Conservation (phyloP, 2,329 filamentous ascomycete genomes). For the Zymoseptoria tritici region DNA sequence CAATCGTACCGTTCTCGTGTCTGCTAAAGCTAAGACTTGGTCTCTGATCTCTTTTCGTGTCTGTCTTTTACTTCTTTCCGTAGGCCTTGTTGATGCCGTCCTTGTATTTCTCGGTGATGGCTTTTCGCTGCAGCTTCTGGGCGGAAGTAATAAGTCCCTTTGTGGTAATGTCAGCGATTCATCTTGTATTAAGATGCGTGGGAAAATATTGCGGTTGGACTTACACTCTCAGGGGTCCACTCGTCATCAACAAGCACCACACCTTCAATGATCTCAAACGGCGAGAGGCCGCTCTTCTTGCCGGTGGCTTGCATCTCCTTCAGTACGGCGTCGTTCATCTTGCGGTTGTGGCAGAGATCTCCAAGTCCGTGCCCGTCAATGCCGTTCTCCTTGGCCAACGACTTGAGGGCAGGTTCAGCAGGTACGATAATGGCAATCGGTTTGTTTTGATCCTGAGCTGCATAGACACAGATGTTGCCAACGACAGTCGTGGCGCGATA, state of each 20-base stretch:
- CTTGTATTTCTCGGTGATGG: slow-evolving; percentile 44
- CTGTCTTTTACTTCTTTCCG: slow-evolving; percentile 14
- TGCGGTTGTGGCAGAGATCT: slow-evolving; percentile 59
- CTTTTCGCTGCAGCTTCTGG: slow-evolving; percentile 47
- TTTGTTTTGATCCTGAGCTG: slow-evolving; percentile 64
- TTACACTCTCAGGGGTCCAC: slow-evolving; percentile 78
- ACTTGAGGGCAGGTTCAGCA: slow-evolving; percentile 49
- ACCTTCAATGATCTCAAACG: slow-evolving; percentile 68
- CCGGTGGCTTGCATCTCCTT: slow-evolving; percentile 63
- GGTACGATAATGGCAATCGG: slow-evolving; percentile 75
- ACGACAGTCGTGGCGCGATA: slow-evolving; percentile 77
- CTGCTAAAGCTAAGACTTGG: neutral
- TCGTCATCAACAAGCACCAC: slow-evolving; percentile 77
- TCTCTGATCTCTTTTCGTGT: neutral
- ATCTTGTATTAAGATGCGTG: too few species aligned
- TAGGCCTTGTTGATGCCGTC: slow-evolving; percentile 45
- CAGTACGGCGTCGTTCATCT: slow-evolving; percentile 56
- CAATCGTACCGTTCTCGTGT: neutral
- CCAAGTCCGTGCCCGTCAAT: slow-evolving; percentile 56
- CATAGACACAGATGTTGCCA: slow-evolving; percentile 80
- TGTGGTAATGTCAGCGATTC: slow-evolving; percentile 4
- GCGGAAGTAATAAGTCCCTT: slow-evolving; percentile 46
- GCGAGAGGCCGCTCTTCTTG: slow-evolving; percentile 57
- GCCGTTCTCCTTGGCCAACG: slow-evolving; percentile 49
- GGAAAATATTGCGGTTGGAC: too few species aligned